Evolutionary conservation across 1,139 yeast genomes (phyloP).

Genomic region (Zhuliangozyma parablackwelliae): DNA sequence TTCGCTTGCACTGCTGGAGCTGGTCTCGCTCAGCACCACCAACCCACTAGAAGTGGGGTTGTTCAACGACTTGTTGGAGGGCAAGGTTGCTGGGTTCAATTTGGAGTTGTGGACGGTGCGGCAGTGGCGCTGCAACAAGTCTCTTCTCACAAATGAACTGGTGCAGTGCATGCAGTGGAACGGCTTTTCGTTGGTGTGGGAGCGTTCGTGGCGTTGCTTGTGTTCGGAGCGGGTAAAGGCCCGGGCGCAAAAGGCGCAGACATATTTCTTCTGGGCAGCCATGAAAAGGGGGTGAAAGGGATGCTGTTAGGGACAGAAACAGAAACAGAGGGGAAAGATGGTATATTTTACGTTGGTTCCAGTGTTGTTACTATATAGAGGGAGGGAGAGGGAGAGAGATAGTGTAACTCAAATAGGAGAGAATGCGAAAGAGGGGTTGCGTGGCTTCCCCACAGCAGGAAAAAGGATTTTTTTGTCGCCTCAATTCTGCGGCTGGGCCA

Average conservation of each 20-base stretch:
- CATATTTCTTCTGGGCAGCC: slow-evolving; percentile 57
- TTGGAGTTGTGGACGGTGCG: slow-evolving; percentile 63
- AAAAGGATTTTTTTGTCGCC: no score
- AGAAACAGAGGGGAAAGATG: background rate
- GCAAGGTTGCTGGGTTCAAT: slow-evolving; percentile 9
- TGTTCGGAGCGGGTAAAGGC: slow-evolving; percentile 82
- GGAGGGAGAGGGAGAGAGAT: no score
- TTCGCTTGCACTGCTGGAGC: slow-evolving; percentile 1
- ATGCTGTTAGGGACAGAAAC: background rate
- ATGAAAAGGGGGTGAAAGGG: slow-evolving; percentile 12
- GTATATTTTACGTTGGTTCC: no score
- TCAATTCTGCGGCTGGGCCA: no score
- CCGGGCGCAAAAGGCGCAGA: slow-evolving; percentile 77
- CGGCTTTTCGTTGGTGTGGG: slow-evolving; percentile 81
- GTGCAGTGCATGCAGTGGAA: slow-evolving; percentile 71
- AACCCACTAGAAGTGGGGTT: slow-evolving; percentile 8
- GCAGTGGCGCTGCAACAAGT: slow-evolving; percentile 69
- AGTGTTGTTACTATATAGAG: no score
- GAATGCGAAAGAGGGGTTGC: no score
- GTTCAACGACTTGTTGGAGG: slow-evolving; percentile 10
- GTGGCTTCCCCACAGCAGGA: no score
- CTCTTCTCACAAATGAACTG: slow-evolving; percentile 72
- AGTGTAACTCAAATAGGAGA: no score
- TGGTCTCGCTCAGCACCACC: slow-evolving; percentile 1
- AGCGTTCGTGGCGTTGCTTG: slow-evolving; percentile 75